phyloP scores from a whole-genome alignment of 2,329 filamentous ascomycete genomes.

The Fonsecaea pedrosoi region DNA sequence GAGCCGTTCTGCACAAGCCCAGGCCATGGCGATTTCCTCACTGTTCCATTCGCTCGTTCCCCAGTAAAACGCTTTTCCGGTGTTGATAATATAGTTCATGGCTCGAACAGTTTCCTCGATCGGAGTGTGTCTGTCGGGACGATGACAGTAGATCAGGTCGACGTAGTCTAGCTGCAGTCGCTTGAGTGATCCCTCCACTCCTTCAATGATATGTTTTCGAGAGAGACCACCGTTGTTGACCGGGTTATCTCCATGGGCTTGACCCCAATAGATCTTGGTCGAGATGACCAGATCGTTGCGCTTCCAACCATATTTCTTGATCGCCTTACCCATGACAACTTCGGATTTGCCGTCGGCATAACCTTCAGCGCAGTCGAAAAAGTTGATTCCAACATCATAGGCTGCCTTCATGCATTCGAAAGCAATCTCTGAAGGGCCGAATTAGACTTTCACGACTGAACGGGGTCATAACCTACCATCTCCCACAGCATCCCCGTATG shows the following conservation, averaged over 20 bases:
- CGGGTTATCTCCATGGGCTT: slow-evolving; percentile 54
- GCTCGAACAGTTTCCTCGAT: slow-evolving; percentile 75
- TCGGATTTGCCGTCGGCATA: slow-evolving; percentile 62
- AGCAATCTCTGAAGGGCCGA: slow-evolving; percentile 40
- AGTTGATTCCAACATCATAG: slow-evolving; percentile 64
- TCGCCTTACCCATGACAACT: slow-evolving; percentile 58
- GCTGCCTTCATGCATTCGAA: slow-evolving; percentile 59
- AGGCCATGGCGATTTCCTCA: slow-evolving; percentile 70
- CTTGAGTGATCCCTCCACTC: slow-evolving; percentile 64
- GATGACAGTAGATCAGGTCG: slow-evolving; percentile 74
- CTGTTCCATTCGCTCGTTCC: slow-evolving; percentile 73
- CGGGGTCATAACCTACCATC: slow-evolving; percentile 56
- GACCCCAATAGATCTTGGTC: slow-evolving; percentile 50
- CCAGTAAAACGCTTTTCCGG: slow-evolving; percentile 74
- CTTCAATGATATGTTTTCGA: slow-evolving; percentile 74
- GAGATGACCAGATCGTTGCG: slow-evolving; percentile 63
- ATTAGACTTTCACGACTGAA: neutral
- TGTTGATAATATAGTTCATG: slow-evolving; percentile 74
- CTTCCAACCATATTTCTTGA: slow-evolving; percentile 64
- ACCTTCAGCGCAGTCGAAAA: slow-evolving; percentile 61
- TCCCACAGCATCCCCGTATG: slow-evolving; percentile 75
- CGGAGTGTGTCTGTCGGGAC: slow-evolving; percentile 70
- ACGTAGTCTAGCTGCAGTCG: slow-evolving; percentile 71
- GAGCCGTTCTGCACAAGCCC: slow-evolving; percentile 66
- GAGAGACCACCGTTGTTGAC: slow-evolving; percentile 74